Percentiles rank a stretch among this genome's conserved stretches.
Evolutionary conservation across 2,329 filamentous ascomycete species (phyloP).

Genomic region (Cladophialophora carrionii): DNA sequence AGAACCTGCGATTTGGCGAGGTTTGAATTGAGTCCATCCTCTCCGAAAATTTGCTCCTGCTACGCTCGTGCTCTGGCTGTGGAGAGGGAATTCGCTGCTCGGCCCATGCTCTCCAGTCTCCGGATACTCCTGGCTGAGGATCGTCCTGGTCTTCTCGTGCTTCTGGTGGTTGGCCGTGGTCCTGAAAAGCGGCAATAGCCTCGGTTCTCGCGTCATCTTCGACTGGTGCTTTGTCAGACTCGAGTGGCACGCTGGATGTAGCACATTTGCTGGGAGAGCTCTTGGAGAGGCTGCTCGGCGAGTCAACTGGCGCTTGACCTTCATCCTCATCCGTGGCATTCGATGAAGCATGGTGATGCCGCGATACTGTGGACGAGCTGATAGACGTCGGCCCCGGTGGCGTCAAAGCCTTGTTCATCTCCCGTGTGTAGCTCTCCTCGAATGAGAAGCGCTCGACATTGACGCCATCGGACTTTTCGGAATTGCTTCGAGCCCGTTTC

Average conservation of each 20-base stretch:
- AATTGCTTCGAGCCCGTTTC: constrained; percentile 13
- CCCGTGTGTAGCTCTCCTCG: constrained; percentile 9
- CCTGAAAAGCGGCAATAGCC: too few species aligned
- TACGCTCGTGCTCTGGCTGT: neutral
- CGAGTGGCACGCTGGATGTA: neutral
- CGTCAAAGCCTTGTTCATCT: neutral
- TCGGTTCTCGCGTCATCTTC: neutral
- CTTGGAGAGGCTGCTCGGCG: neutral
- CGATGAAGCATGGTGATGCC: neutral
- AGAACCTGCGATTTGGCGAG: neutral
- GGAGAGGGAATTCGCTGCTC: constrained; percentile 13
- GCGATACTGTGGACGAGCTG: neutral
- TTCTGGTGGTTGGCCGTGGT: neutral
- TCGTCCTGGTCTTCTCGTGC: neutral
- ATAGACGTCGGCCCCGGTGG: neutral
- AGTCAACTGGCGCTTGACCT: neutral
- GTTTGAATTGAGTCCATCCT: neutral
- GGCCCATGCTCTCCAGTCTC: constrained; percentile 9
- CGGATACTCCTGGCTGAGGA: neutral
- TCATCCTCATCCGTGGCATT: neutral
- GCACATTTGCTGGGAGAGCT: neutral
- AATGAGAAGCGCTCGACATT: constrained; percentile 20
- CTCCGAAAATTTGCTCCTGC: constrained; percentile 17
- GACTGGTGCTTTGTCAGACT: neutral
- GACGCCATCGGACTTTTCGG: constrained; percentile 11